Conservation (phyloP, 1,284 basidiomycete genomes). For the Puccinia coronata region DNA sequence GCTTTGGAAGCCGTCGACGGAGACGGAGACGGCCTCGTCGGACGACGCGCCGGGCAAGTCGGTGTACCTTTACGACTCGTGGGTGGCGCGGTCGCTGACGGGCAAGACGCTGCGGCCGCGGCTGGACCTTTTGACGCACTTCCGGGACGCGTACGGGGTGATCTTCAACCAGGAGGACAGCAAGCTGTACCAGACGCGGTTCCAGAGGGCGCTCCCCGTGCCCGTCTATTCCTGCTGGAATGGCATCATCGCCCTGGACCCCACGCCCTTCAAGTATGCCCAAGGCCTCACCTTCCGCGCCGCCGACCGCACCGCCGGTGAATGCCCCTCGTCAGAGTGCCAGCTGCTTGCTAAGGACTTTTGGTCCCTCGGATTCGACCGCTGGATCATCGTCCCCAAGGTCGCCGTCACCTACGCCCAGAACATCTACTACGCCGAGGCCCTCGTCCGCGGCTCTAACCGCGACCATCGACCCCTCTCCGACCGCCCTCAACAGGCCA, state of each 20-base stretch:
- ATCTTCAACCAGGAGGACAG: not conserved
- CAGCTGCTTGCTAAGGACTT: slow-evolving; percentile 30
- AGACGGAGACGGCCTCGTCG: too few relatives aligned
- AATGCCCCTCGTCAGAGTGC: slow-evolving; percentile 24
- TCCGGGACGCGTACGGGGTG: not conserved
- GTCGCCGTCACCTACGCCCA: slow-evolving; percentile 25
- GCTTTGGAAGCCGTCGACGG: not conserved
- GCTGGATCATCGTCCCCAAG: slow-evolving; percentile 29
- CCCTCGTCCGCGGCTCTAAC: slow-evolving; percentile 17
- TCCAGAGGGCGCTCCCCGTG: not conserved
- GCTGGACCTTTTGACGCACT: not conserved
- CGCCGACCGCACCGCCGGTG: not conserved
- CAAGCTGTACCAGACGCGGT: not conserved
- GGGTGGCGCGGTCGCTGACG: slow-evolving; percentile 7
- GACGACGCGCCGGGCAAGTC: not conserved
- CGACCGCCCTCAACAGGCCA: not conserved
- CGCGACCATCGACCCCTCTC: not conserved
- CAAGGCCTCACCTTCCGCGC: not conserved
- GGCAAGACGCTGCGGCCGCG: slow-evolving; percentile 10
- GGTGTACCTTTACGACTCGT: slow-evolving; percentile 14
- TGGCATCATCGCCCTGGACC: not conserved
- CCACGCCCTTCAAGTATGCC: not conserved
- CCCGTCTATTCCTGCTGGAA: slow-evolving; percentile 32
- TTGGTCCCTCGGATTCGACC: slow-evolving; percentile 18
- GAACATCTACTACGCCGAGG: slow-evolving; percentile 9